These are phyloP conservation scores for Viola pubescens DNA, from an alignment of 441 rosid genomes.

Conservation along the genomic window DNA sequence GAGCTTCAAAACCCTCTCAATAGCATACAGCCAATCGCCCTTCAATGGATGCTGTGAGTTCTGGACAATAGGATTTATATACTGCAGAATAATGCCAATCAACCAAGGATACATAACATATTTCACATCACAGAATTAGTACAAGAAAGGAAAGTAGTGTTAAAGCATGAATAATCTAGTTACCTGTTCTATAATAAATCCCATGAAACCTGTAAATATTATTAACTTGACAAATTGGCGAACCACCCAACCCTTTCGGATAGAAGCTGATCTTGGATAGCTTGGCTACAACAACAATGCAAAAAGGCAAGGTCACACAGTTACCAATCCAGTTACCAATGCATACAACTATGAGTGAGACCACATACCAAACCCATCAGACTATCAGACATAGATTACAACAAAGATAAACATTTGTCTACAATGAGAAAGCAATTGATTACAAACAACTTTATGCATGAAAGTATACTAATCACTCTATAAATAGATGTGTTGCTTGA, in stretches of 20 bases:
- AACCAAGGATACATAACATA: constrained; percentile 23
- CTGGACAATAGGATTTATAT: constrained; percentile 90
- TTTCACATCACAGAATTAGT: not conserved
- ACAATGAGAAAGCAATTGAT: not conserved
- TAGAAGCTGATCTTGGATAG: constrained; percentile 75
- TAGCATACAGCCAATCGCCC: constrained; percentile 73
- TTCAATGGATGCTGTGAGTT: constrained; percentile 95
- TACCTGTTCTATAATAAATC: constrained; percentile 93
- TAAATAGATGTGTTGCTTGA: not conserved
- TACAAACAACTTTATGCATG: not conserved
- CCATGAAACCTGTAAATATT: constrained; percentile 90
- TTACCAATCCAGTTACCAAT: not conserved
- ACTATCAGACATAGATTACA: not conserved
- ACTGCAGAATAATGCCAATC: constrained; percentile 50
- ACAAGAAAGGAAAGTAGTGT: constrained; percentile 12
- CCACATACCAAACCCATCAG: not conserved
- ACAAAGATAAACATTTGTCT: not conserved
- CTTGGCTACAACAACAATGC: constrained; percentile 39
- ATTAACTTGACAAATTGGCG: constrained; percentile 75
- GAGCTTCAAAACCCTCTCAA: constrained; percentile 96
- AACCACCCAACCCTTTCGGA: constrained; percentile 89
- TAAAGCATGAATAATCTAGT: constrained; percentile 14
- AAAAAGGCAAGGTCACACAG: not conserved
- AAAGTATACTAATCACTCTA: not conserved
- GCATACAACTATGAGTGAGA: not conserved